Conservation (phyloP, 1,284 basidiomycete species). For the Tilletia horrida region DNA sequence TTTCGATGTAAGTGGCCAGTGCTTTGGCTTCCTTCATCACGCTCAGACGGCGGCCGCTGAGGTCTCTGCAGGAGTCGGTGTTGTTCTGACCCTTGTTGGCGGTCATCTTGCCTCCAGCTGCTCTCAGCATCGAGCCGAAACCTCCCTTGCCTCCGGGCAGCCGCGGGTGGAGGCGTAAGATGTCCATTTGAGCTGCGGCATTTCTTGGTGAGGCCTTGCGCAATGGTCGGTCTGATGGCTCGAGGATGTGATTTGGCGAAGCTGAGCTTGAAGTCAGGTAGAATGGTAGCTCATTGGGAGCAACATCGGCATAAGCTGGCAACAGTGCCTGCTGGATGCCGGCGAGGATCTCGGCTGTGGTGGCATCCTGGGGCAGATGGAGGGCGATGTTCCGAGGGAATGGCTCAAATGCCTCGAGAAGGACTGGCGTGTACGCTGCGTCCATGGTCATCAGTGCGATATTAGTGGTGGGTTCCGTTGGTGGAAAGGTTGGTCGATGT, state of each 20-base stretch:
- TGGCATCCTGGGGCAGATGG: constrained; percentile 27
- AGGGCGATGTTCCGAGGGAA: constrained; percentile 33
- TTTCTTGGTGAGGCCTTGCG: background rate
- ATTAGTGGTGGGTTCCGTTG: too few relatives aligned
- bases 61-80: constrained; percentile 89
- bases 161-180: constrained; percentile 24
- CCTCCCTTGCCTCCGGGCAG: constrained; percentile 88
- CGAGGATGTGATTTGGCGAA: constrained; percentile 24
- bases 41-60: constrained; percentile 81
- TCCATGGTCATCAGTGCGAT: too few relatives aligned
- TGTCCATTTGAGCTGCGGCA: constrained; percentile 3
- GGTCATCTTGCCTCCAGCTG: constrained; percentile 95
- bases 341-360: constrained; percentile 26
- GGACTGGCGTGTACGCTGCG: constrained; percentile 19
- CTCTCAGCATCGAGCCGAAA: constrained; percentile 91
- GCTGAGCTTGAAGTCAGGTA: constrained; percentile 9
- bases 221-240: constrained; percentile 5
- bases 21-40: constrained; percentile 96
- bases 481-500: too few relatives aligned
- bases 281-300: background rate
- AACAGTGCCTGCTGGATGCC: constrained; percentile 27
- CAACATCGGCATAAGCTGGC: background rate
- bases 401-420: constrained; percentile 33
- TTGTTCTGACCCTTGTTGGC: constrained; percentile 63
- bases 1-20: constrained; percentile 81